Evolutionary conservation across 768 basidiomycete genomes (phyloP).

Genomic region (Clitopilus hobsonii): DNA sequence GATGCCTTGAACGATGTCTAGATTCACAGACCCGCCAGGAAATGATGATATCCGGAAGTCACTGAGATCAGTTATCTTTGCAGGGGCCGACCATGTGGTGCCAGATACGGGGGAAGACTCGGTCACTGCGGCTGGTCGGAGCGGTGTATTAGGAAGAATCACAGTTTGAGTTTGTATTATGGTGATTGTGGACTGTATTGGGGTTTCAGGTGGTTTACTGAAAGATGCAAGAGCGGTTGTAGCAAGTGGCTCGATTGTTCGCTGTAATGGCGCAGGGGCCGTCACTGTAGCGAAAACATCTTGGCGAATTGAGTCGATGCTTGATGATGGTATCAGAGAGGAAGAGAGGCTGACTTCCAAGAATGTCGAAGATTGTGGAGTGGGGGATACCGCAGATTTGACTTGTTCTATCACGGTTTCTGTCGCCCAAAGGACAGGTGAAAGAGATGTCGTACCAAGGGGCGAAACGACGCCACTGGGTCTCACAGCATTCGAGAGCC

Average conservation of each 20-base stretch:
- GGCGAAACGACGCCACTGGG: no score
- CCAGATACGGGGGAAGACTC: slow-evolving; percentile 7
- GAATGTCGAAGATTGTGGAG: neutral
- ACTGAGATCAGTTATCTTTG: slow-evolving; percentile 51
- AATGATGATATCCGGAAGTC: slow-evolving; percentile 57
- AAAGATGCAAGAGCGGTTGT: neutral
- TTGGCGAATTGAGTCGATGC: neutral
- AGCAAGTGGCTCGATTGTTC: no score
- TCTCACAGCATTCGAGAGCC: no score
- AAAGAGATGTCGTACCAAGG: neutral
- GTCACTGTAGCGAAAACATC: no score
- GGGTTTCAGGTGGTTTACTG: neutral
- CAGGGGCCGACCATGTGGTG: slow-evolving; percentile 46
- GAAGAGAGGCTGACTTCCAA: neutral
- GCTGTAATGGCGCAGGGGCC: no score
- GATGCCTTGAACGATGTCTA: slow-evolving; percentile 48
- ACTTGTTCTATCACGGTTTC: neutral
- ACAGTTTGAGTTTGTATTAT: neutral
- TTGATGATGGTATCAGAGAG: no score
- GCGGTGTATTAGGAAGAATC: neutral
- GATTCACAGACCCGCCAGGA: slow-evolving; percentile 48
- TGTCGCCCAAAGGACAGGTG: neutral
- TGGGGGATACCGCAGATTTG: neutral
- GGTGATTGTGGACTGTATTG: neutral
- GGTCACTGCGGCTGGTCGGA: slow-evolving; percentile 4